A percentile compares a stretch with the other conserved stretches of the same genome.
phyloP scores from a whole-genome alignment of 345 rosid genomes.

The Gossypium rotundifolium region DNA sequence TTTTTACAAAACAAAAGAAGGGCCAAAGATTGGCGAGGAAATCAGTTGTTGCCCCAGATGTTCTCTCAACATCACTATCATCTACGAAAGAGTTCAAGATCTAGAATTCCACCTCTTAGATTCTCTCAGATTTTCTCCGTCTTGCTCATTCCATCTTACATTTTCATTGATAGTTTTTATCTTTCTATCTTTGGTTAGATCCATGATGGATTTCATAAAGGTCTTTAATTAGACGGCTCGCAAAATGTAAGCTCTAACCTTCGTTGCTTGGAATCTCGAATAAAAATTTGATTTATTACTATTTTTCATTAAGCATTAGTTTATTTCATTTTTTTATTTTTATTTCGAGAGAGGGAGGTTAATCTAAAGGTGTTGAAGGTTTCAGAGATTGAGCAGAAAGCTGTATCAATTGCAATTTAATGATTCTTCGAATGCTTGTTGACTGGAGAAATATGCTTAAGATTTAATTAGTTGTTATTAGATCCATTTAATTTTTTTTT shows the following conservation, averaged over 20 bases:
- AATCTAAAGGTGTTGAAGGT: slow-evolving; percentile 94
- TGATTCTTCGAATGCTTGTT: not conserved
- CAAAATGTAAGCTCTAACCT: slow-evolving; percentile 58
- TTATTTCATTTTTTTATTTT: slow-evolving; percentile 4
- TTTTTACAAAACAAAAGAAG: slow-evolving; percentile 83
- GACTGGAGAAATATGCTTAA: not conserved
- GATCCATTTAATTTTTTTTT: not conserved
- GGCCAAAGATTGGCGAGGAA: slow-evolving; percentile 71
- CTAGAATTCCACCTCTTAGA: not conserved
- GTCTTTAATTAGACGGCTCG: slow-evolving; percentile 94
- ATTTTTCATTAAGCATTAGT: slow-evolving; percentile 2
- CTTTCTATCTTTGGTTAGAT: slow-evolving; percentile 17
- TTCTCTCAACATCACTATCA: slow-evolving; percentile 77
- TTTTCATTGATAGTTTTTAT: not conserved
- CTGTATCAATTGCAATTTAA: slow-evolving; percentile 4
- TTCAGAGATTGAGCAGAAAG: slow-evolving; percentile 97
- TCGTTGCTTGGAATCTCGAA: not conserved
- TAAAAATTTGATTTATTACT: not conserved
- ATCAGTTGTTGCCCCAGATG: slow-evolving; percentile 84
- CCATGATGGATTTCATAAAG: slow-evolving; percentile 95
- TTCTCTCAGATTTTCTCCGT: slow-evolving; percentile 5
- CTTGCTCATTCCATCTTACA: not conserved
- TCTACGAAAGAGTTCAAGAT: not conserved
- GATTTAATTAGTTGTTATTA: not conserved
- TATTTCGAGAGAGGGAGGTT: slow-evolving; percentile 78